A percentile compares a stretch with the other conserved stretches of the same genome.
These are phyloP conservation scores for Rhodotorula sp. DNA, from an alignment of 1,284 basidiomycete genomes.

Conservation along the genomic window DNA sequence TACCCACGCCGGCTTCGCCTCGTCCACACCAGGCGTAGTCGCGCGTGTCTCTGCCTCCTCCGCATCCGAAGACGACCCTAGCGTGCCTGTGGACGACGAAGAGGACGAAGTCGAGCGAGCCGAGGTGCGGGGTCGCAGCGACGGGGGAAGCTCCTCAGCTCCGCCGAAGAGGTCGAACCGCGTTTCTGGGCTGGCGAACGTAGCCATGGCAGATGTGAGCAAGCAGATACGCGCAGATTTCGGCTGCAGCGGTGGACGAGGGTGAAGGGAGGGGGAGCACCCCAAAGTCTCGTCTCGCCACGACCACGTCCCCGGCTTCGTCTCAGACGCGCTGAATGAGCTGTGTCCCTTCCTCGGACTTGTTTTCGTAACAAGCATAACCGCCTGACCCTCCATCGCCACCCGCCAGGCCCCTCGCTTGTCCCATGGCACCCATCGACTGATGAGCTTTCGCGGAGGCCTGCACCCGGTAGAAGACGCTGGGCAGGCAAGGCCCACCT, in stretches of 20 bases:
- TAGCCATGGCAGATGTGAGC: conserved; percentile 1
- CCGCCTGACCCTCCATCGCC: no score
- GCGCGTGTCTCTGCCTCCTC: conserved; percentile 18
- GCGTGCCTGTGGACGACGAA: background rate
- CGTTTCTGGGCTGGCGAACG: background rate
- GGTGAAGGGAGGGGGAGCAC: background rate
- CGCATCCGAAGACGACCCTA: conserved; percentile 5
- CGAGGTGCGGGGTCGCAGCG: conserved; percentile 2
- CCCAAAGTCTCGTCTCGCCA: no score
- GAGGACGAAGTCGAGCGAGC: conserved; percentile 8
- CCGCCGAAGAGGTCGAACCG: conserved; percentile 35
- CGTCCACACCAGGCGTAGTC: conserved; percentile 20
- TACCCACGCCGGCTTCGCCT: background rate
- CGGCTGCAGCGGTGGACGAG: background rate
- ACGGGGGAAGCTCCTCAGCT: conserved; percentile 11
- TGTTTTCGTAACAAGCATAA: no score
- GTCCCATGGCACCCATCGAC: no score
- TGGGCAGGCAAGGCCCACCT: no score
- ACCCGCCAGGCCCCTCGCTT: no score
- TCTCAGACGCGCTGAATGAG: no score
- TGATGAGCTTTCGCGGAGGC: no score
- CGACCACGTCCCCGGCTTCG: no score
- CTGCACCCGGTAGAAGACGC: no score
- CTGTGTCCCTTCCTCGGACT: no score
- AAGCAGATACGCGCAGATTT: background rate